Percentiles rank a stretch among this genome's conserved stretches.
Conservation (phyloP, 768 basidiomycete species). For the Tephrocybe sp. region DNA sequence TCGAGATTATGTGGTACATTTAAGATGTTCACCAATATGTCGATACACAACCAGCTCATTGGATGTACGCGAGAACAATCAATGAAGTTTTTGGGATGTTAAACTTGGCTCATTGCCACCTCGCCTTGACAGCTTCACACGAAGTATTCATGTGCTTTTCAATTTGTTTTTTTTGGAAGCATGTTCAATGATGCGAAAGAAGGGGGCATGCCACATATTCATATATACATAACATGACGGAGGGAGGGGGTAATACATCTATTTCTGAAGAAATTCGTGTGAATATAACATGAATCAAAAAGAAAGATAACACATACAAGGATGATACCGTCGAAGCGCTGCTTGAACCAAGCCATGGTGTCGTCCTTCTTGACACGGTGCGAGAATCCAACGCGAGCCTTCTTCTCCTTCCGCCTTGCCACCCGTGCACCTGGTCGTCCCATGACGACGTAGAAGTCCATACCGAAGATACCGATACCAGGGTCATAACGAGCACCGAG, state of each 20-base stretch:
- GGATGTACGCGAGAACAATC: no score
- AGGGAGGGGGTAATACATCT: conserved; percentile 8
- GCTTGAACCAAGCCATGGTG: conserved; percentile 99
- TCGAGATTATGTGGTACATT: no score
- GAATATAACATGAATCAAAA: background rate
- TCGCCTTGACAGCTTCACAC: background rate
- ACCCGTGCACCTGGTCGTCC: conserved; percentile 93
- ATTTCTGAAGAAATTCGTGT: conserved; percentile 16
- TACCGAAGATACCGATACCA: conserved; percentile 97
- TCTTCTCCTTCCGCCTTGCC: conserved; percentile 86
- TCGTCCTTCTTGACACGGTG: conserved; percentile 97
- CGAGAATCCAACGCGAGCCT: conserved; percentile 78
- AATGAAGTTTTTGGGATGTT: no score
- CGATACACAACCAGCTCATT: no score
- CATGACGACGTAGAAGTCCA: conserved; percentile 99
- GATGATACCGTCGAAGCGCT: conserved; percentile 98
- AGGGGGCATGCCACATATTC: conserved; percentile 20
- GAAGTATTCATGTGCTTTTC: background rate
- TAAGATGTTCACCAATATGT: no score
- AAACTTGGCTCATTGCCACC: background rate
- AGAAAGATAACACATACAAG: conserved; percentile 49
- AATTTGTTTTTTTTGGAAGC: conserved; percentile 7
- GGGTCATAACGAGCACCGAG: conserved; percentile 98
- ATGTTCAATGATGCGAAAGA: conserved; percentile 12
- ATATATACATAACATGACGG: conserved; percentile 19